phyloP scores from a whole-genome alignment of 2,329 filamentous ascomycete species.

The Claviceps sp. region DNA sequence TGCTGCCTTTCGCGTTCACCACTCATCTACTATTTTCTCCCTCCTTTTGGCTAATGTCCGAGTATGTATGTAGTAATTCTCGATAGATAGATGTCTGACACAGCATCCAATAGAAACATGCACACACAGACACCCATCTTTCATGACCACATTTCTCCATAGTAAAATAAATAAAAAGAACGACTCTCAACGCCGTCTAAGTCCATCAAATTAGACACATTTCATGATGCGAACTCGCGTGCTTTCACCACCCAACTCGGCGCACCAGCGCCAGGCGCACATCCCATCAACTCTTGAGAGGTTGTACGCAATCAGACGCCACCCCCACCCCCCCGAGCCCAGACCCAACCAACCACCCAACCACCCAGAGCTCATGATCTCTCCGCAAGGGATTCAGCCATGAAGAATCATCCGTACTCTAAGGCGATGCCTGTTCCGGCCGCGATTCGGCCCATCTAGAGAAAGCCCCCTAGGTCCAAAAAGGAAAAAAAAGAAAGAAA shows the following conservation, averaged over 20 bases:
- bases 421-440: not conserved
- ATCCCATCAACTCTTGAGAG: not conserved
- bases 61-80: too few relatives aligned
- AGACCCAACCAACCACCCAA: too few relatives aligned
- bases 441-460: constrained; percentile 8
- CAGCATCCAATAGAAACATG: too few relatives aligned
- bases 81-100: too few relatives aligned
- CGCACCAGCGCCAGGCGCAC: constrained; percentile 22
- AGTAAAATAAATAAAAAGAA: constrained; percentile 7
- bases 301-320: constrained; percentile 15
- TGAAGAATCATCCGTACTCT: too few relatives aligned
- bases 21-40: too few relatives aligned
- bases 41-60: too few relatives aligned
- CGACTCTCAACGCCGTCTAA: constrained; percentile 23
- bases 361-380: too few relatives aligned
- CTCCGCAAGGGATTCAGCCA: too few relatives aligned
- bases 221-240: constrained; percentile 22
- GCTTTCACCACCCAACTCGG: constrained; percentile 10
- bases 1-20: too few relatives aligned
- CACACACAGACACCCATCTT: not conserved
- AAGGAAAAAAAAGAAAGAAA: constrained; percentile 4
- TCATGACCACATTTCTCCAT: constrained; percentile 28
- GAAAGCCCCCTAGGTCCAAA: not conserved
- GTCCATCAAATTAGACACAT: constrained; percentile 27
- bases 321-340: not conserved